Percentiles rank a stretch among this genome's conserved stretches.
Conservation (phyloP, 768 basidiomycete species). For the Mrakia gelida region DNA sequence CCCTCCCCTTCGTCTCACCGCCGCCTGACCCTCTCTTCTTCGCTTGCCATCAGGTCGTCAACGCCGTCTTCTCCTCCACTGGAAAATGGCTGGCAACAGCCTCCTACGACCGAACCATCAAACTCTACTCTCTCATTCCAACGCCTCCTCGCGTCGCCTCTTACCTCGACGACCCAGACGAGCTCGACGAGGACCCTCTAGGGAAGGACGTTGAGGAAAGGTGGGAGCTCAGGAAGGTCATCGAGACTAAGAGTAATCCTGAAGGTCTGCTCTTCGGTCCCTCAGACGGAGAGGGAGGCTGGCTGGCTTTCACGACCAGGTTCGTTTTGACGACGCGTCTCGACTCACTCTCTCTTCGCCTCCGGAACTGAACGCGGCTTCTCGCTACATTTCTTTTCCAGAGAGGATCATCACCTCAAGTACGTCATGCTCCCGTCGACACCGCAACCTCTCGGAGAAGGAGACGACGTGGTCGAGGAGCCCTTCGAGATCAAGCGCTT, state of each 20-base stretch:
- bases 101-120: slow-evolving; percentile 38
- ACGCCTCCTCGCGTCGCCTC: neutral
- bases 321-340: neutral
- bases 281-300: neutral
- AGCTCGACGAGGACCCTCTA: slow-evolving; percentile 34
- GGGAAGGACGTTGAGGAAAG: slow-evolving; percentile 21
- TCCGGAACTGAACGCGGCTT: too few species aligned
- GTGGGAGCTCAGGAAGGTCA: slow-evolving; percentile 26
- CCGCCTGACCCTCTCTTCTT: neutral
- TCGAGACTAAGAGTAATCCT: slow-evolving; percentile 35
- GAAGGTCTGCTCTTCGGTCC: slow-evolving; percentile 38
- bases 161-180: slow-evolving; percentile 18
- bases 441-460: neutral
- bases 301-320: slow-evolving; percentile 29
- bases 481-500: slow-evolving; percentile 33
- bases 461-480: slow-evolving; percentile 5
- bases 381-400: slow-evolving; percentile 24
- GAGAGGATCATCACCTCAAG: slow-evolving; percentile 40
- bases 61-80: slow-evolving; percentile 33
- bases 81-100: slow-evolving; percentile 36
- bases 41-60: slow-evolving; percentile 32
- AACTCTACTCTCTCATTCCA: slow-evolving; percentile 34
- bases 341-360: too few species aligned
- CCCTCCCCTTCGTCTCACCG: too few species aligned
- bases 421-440: slow-evolving; percentile 35